Conservation (phyloP, 2,329 filamentous ascomycete species). For the Immersiporthe knoxdaviesiana region DNA sequence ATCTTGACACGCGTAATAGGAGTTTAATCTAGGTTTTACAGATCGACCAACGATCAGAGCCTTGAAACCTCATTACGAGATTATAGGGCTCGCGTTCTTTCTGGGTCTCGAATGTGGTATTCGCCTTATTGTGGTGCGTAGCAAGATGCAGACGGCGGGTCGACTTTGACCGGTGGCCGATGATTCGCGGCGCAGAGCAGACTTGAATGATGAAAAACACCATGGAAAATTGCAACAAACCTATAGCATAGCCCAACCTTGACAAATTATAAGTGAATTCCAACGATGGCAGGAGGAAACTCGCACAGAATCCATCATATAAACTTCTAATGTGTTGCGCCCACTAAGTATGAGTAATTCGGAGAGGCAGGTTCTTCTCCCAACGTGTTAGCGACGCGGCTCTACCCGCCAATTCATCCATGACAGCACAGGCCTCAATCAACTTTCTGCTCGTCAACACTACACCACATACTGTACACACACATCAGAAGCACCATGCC, state of each 20-base stretch:
- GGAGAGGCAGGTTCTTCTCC: not conserved
- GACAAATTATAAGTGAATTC: not conserved
- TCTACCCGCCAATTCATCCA: slow-evolving; percentile 9
- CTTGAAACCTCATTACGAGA: not conserved
- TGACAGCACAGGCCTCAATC: not conserved
- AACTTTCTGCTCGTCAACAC: not conserved
- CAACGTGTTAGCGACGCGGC: not conserved
- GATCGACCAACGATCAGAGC: too few relatives aligned
- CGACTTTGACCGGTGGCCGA: not conserved
- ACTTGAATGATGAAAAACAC: not conserved
- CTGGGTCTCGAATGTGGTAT: not conserved
- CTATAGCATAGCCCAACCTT: not conserved
- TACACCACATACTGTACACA: slow-evolving; percentile 15
- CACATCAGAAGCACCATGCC: slow-evolving; percentile 37
- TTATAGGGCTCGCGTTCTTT: not conserved
- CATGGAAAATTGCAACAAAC: not conserved
- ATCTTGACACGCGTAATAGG: not conserved
- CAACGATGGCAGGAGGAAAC: not conserved
- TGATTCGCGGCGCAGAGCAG: not conserved
- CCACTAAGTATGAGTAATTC: too few relatives aligned
- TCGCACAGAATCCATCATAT: not conserved
- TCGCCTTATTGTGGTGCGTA: not conserved
- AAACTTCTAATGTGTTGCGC: not conserved
- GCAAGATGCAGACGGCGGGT: not conserved
- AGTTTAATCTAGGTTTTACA: not conserved